Evolutionary conservation across 2,329 filamentous ascomycete genomes (phyloP).

Genomic region (Epichloe sylvatica): DNA sequence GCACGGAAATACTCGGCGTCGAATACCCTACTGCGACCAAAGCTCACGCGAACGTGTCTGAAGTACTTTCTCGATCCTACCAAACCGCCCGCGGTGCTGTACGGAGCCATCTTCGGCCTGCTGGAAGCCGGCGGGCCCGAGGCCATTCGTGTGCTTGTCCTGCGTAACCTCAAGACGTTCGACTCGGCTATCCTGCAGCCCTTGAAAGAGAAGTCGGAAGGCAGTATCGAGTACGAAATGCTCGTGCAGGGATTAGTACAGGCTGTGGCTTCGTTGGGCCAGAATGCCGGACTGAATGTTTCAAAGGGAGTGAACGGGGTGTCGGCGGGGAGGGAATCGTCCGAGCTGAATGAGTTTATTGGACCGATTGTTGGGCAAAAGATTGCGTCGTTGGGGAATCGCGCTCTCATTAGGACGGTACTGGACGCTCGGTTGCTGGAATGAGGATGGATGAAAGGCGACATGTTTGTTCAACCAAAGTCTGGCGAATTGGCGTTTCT

Average conservation of each 20-base stretch:
- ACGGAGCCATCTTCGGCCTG: slow-evolving; percentile 73
- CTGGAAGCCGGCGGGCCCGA: slow-evolving; percentile 58
- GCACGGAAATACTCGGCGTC: slow-evolving; percentile 67
- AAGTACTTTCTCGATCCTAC: slow-evolving; percentile 83
- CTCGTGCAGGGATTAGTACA: slow-evolving; percentile 42
- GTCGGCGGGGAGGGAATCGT: slow-evolving; percentile 22
- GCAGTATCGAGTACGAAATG: slow-evolving; percentile 39
- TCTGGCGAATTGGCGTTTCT: slow-evolving; percentile 4
- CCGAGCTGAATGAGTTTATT: slow-evolving; percentile 39
- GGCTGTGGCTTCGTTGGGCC: slow-evolving; percentile 32
- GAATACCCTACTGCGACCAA: slow-evolving; percentile 70
- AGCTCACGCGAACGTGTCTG: slow-evolving; percentile 82
- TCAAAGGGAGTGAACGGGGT: slow-evolving; percentile 28
- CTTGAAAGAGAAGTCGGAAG: slow-evolving; percentile 36
- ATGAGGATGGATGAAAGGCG: slow-evolving; percentile 5
- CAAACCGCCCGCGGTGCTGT: slow-evolving; percentile 72
- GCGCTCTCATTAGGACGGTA: slow-evolving; percentile 34
- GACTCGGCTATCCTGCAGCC: slow-evolving; percentile 40
- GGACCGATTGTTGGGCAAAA: slow-evolving; percentile 39
- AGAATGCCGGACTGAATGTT: slow-evolving; percentile 16
- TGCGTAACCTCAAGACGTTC: slow-evolving; percentile 42
- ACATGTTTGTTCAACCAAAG: not conserved
- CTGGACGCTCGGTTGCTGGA: slow-evolving; percentile 42
- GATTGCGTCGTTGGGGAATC: slow-evolving; percentile 31
- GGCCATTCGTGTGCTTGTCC: slow-evolving; percentile 40